A percentile compares a stretch with the other conserved stretches of the same genome.
These are phyloP conservation scores for Plasmodium coatneyi DNA, from an alignment of 169 alveolate genomes.

Conservation along the genomic window DNA sequence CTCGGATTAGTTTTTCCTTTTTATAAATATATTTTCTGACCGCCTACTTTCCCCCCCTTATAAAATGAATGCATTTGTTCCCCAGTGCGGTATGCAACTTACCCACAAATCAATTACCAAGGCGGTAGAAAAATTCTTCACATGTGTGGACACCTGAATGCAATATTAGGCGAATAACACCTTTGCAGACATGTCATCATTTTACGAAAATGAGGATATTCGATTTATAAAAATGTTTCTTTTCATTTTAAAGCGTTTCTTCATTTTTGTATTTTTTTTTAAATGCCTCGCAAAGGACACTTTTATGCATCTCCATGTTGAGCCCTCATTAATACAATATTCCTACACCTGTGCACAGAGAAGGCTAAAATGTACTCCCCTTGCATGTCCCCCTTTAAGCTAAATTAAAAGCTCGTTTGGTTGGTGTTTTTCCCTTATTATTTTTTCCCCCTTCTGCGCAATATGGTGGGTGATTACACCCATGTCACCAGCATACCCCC, in stretches of 20 bases:
- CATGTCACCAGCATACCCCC: background rate
- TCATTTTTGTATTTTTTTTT: background rate
- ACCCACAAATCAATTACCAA: background rate
- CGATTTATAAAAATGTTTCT: background rate
- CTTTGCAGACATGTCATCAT: background rate
- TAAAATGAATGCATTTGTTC: background rate
- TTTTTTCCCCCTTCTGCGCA: background rate
- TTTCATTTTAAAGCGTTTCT: background rate
- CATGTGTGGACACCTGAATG: background rate
- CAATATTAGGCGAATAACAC: background rate
- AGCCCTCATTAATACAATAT: background rate
- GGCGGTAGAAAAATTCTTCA: background rate
- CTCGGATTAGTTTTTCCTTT: background rate
- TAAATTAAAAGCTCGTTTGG: background rate
- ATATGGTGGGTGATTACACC: background rate
- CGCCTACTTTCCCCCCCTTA: background rate
- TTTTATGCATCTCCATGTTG: background rate
- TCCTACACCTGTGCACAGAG: background rate
- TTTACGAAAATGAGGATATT: background rate
- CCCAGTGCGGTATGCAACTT: background rate
- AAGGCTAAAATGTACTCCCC: background rate
- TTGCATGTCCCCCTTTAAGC: background rate
- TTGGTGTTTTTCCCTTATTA: background rate
- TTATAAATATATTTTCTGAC: background rate
- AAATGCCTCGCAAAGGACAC: background rate